Evolutionary conservation across 2,329 filamentous ascomycete species (phyloP).

Genomic region (Emergomyces pasteurianus): DNA sequence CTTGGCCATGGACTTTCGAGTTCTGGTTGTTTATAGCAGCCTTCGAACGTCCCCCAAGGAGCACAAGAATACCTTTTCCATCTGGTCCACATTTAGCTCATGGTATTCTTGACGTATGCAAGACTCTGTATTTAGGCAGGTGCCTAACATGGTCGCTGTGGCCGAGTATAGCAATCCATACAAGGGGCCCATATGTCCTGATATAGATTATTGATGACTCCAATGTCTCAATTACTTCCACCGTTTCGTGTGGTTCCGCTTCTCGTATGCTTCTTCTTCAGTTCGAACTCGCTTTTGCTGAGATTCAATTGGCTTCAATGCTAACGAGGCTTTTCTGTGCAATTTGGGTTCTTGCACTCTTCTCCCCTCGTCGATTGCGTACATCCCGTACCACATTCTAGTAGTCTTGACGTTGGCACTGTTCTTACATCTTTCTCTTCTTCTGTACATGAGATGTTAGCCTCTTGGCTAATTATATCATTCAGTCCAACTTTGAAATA

Average conservation of each 20-base stretch:
- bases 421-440: background rate
- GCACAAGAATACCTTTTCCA: background rate
- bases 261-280: background rate
- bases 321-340: background rate
- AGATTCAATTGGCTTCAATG: background rate
- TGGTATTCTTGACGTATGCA: slow-evolving; percentile 1
- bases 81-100: background rate
- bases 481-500: background rate
- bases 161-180: background rate
- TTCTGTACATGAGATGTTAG: background rate
- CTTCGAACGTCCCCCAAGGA: background rate
- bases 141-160: background rate
- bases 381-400: background rate
- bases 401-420: background rate
- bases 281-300: background rate
- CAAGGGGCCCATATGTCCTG: background rate
- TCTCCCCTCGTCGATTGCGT: background rate
- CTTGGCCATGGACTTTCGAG: background rate
- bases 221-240: background rate
- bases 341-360: background rate
- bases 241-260: background rate
- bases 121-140: background rate
- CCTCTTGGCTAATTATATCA: background rate
- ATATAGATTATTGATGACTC: background rate
- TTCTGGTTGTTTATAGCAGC: background rate